Evolutionary conservation across 176 grass and related monocot species (phyloP).

Genomic region (Ampelocalamus luodianensis): DNA sequence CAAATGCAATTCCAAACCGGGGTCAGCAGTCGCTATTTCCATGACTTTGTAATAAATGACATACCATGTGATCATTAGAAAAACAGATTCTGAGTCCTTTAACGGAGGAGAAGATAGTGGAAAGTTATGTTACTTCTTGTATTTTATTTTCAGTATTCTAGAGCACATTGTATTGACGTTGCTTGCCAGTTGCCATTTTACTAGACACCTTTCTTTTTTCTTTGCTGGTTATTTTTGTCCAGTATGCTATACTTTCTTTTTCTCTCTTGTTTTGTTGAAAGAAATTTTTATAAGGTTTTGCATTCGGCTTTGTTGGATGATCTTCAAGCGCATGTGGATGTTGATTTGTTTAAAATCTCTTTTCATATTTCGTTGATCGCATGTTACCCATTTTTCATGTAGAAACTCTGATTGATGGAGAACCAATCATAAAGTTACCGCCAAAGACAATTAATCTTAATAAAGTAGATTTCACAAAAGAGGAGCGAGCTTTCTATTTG

Average conservation of each 20-base stretch:
- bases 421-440: constrained; percentile 93
- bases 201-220: neutral
- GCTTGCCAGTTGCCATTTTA: constrained; percentile 26
- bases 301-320: constrained; percentile 30
- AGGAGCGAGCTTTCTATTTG: constrained; percentile 92
- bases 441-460: constrained; percentile 80
- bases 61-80: neutral
- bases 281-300: neutral
- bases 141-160: constrained; percentile 13
- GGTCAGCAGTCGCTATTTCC: neutral
- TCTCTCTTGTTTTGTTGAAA: neutral
- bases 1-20: constrained; percentile 23
- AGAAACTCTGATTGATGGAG: constrained; percentile 86
- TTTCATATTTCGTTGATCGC: neutral
- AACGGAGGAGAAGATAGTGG: constrained; percentile 18
- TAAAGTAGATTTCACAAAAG: constrained; percentile 81
- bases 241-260: neutral
- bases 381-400: constrained; percentile 38
- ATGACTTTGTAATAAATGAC: neutral
- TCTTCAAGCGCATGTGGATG: constrained; percentile 9
- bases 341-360: constrained; percentile 35
- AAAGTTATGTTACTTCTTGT: constrained; percentile 20
- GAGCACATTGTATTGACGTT: constrained; percentile 16
- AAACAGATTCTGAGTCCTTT: neutral
- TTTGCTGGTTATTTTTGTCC: constrained; percentile 19